Conservation (phyloP, 2,329 filamentous ascomycete genomes). For the Daldinia sp. region DNA sequence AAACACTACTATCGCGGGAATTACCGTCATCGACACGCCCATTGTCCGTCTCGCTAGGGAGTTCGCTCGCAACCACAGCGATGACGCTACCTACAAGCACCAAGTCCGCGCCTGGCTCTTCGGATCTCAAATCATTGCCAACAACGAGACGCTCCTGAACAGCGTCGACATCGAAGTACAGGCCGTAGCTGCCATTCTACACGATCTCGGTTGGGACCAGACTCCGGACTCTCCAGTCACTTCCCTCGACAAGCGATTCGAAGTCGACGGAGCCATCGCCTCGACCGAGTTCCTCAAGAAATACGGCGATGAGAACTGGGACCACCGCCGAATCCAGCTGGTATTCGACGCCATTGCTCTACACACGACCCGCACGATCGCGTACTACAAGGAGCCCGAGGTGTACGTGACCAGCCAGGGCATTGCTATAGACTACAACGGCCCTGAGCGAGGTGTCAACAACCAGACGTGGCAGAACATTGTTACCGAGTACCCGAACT, state of each 20-base stretch:
- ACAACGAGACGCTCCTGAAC: conserved; percentile 37
- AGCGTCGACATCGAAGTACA: conserved; percentile 39
- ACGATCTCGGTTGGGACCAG: conserved; percentile 42
- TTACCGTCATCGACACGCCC: conserved; percentile 41
- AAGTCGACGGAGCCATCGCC: conserved; percentile 43
- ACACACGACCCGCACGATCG: conserved; percentile 41
- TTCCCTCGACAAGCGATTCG: conserved; percentile 40
- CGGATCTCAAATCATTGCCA: conserved; percentile 34
- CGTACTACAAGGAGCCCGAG: conserved; percentile 38
- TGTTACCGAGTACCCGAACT: conserved; percentile 27
- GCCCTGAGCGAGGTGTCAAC: conserved; percentile 26
- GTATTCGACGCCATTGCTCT: conserved; percentile 41
- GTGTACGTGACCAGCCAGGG: conserved; percentile 33
- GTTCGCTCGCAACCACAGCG: conserved; percentile 30
- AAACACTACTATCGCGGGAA: conserved; percentile 37
- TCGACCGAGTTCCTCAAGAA: conserved; percentile 36
- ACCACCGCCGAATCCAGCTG: conserved; percentile 33
- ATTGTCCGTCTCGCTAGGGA: conserved; percentile 35
- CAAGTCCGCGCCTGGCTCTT: conserved; percentile 40
- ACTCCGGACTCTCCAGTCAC: conserved; percentile 34
- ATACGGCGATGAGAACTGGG: conserved; percentile 37
- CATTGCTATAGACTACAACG: conserved; percentile 40
- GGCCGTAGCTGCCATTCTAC: conserved; percentile 37
- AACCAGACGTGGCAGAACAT: conserved; percentile 31
- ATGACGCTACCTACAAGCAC: conserved; percentile 38